Percentiles rank a stretch among this genome's conserved stretches.
These are phyloP conservation scores for Antonospora locustae DNA, from an alignment of 371 early-diverging fungal genomes.

Conservation along the genomic window DNA sequence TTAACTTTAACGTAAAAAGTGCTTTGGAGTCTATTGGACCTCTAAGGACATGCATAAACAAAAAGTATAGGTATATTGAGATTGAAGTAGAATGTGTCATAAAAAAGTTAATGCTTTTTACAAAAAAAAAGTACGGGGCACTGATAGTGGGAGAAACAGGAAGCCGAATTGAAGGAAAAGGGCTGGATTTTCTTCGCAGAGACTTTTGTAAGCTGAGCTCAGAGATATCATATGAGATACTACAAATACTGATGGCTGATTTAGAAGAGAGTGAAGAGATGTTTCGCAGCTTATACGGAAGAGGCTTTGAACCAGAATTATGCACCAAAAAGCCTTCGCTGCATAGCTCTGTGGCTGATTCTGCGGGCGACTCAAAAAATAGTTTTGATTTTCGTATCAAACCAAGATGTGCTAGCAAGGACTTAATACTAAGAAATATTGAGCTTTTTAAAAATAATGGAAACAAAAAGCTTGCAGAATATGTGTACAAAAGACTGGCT, in stretches of 20 bases:
- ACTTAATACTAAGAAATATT: too few relatives aligned
- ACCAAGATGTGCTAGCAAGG: too few relatives aligned
- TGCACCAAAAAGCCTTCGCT: too few relatives aligned
- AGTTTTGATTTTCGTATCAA: too few relatives aligned
- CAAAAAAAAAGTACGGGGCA: slow-evolving; percentile 98
- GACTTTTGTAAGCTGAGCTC: slow-evolving; percentile 89
- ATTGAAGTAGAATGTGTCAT: slow-evolving; percentile 92
- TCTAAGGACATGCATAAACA: slow-evolving; percentile 71
- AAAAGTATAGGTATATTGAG: slow-evolving; percentile 73
- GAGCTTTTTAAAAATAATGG: slow-evolving; percentile 3
- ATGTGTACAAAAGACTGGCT: slow-evolving; percentile 16
- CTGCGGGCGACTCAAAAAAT: too few relatives aligned
- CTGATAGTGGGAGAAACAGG: slow-evolving; percentile 59
- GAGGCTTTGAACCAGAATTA: too few relatives aligned
- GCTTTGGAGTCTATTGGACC: slow-evolving; percentile 66
- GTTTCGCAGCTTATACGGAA: too few relatives aligned
- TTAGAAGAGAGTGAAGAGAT: background rate
- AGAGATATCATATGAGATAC: slow-evolving; percentile 64
- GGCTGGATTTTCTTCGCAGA: slow-evolving; percentile 84
- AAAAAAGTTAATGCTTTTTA: slow-evolving; percentile 76
- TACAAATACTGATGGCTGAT: slow-evolving; percentile 41
- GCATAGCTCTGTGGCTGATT: too few relatives aligned
- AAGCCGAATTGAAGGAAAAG: slow-evolving; percentile 69
- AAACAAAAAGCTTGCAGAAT: background rate
- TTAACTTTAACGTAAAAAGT: slow-evolving; percentile 54